Percentiles rank a stretch among this genome's conserved stretches.
Evolutionary conservation across 148 eudicot genomes (phyloP).

Genomic region (Selenicereus undatus): DNA sequence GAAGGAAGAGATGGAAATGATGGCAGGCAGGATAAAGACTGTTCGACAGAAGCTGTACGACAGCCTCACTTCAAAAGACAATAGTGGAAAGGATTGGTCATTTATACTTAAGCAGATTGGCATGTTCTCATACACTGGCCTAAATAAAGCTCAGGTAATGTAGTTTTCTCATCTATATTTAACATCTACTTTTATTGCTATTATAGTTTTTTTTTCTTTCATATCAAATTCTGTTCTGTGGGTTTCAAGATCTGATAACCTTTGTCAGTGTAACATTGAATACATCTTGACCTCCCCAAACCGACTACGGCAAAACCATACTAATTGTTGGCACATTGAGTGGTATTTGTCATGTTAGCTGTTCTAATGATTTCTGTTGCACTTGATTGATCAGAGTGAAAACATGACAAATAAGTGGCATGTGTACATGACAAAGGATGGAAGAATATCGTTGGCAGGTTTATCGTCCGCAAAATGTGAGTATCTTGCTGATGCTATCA

Average conservation of each 20-base stretch:
- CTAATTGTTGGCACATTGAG: not conserved
- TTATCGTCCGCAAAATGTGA: slow-evolving; percentile 86
- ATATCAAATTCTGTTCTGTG: not conserved
- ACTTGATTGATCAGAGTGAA: slow-evolving; percentile 56
- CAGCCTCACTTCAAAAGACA: slow-evolving; percentile 60
- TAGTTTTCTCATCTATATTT: not conserved
- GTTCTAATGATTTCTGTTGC: not conserved
- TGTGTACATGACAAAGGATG: slow-evolving; percentile 95
- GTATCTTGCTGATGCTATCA: slow-evolving; percentile 94
- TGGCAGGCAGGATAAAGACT: slow-evolving; percentile 81
- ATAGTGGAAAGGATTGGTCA: slow-evolving; percentile 94
- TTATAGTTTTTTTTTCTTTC: not conserved
- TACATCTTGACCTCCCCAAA: too few relatives aligned
- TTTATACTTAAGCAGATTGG: slow-evolving; percentile 84
- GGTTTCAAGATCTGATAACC: not conserved
- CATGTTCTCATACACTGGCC: slow-evolving; percentile 92
- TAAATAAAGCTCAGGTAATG: slow-evolving; percentile 89
- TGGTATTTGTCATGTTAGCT: not conserved
- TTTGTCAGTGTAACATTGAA: too few relatives aligned
- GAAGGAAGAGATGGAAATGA: slow-evolving; percentile 91
- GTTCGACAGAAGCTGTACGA: slow-evolving; percentile 73
- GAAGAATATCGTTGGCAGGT: slow-evolving; percentile 93
- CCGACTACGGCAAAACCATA: too few relatives aligned
- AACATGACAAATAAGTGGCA: slow-evolving; percentile 97
- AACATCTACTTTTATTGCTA: not conserved